Evolutionary conservation across 371 early-diverging fungal species (phyloP), one percentile per base, ranked within the genome.

Genomic region (Capillidium heterosporum): DNA sequence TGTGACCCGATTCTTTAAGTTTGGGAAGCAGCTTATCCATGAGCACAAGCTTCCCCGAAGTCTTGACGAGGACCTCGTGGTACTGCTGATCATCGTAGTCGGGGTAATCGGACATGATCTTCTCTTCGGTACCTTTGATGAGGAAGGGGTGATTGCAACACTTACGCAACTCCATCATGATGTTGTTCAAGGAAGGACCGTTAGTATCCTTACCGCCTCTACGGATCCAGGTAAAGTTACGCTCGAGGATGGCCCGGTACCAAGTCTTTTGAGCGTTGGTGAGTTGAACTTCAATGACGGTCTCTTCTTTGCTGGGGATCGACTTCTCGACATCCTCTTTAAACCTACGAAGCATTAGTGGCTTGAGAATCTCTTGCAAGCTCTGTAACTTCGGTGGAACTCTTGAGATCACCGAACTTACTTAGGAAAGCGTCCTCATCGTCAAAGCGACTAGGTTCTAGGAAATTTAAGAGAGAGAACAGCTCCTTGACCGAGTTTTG

Each of bases 401-500:
- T 76, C 61, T 79, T 75, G 60, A 85, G 64, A 49, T 75, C 76
- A 2, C 86, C 87, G 60, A 80, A 90, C 57, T 87, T 78, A 26
- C 72, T 65, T 63, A 90, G 81, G 61, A 94, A 85, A 17, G 63
- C 74, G 39, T 68, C 64, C 57, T 87, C 89, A 54, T 76, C 70
- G 29, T 70, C 71, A 57, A 63, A 61, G 8, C 61, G 61, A 57
- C 88, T 84, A 69, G 98, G 98, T 60, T 80, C 87, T 0, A 95
- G 75, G 63, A 98, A 95, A 68, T 92, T 87, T 24, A 95, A 70
- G 39, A 98, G 67, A 48, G 86, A 80, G 81, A 89, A 92, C 0
- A 98, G 71, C 66, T 98, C 96, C 49, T 82, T 85, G 61, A 95
- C 57, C 35, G 84, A 85, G 70, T 95, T 95, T 69, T 95, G 96